Evolutionary conservation across 2,329 filamentous ascomycete genomes (phyloP).

Genomic region (Gyromitra esculenta): DNA sequence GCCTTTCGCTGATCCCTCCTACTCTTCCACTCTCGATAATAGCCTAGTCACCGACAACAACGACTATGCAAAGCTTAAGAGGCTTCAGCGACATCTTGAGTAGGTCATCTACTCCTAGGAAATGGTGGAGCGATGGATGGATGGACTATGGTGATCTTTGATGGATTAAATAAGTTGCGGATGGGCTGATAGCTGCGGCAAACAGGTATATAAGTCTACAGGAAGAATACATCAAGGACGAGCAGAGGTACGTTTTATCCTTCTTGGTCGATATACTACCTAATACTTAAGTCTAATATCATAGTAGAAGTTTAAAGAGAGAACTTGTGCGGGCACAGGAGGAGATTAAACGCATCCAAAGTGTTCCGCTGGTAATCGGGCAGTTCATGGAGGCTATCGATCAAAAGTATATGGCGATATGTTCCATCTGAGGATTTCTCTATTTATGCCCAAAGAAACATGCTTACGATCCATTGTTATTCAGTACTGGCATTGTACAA

Average conservation of each 20-base stretch:
- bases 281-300: conserved; percentile 40
- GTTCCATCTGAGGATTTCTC: neutral
- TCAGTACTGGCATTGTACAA: conserved; percentile 95
- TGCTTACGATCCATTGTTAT: conserved; percentile 25
- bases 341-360: conserved; percentile 99
- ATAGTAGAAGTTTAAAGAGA: conserved; percentile 84
- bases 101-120: conserved; percentile 64
- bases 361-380: conserved; percentile 94
- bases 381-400: conserved; percentile 99
- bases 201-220: conserved; percentile 90
- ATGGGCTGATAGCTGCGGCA: conserved; percentile 57
- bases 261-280: neutral
- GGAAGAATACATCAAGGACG: conserved; percentile 99
- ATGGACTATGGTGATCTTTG: conserved; percentile 13
- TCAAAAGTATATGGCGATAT: conserved; percentile 77
- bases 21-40: conserved; percentile 67
- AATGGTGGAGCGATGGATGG: neutral
- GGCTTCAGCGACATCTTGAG: conserved; percentile 95
- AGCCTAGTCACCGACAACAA: conserved; percentile 81
- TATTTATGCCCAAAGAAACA: conserved; percentile 48
- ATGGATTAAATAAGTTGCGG: conserved; percentile 33
- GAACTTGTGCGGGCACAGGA: conserved; percentile 97
- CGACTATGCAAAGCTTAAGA: conserved; percentile 95
- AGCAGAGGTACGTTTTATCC: conserved; percentile 75
- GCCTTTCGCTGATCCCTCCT: conserved; percentile 54